Conservation (phyloP, 2,329 filamentous ascomycete species). For the Simplicillium aogashimaense region DNA sequence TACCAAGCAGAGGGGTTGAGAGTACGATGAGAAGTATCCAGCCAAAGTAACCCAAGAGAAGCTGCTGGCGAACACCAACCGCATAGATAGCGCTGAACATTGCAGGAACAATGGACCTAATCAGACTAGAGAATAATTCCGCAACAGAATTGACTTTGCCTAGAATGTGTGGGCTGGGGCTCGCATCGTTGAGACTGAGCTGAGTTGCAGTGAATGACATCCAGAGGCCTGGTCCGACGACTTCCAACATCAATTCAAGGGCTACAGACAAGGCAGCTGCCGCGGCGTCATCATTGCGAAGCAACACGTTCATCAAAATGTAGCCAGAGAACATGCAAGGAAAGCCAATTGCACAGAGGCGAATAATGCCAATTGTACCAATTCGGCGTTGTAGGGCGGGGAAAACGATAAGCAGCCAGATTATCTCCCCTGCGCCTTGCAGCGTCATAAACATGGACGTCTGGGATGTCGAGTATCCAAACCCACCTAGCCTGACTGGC, state of each 20-base stretch:
- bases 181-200: constrained; percentile 64
- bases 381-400: constrained; percentile 54
- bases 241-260: no score
- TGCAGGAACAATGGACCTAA: constrained; percentile 58
- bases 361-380: constrained; percentile 58
- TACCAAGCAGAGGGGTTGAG: no score
- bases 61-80: constrained; percentile 49
- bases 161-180: constrained; percentile 52
- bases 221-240: constrained; percentile 49
- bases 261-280: no score
- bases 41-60: constrained; percentile 47
- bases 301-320: constrained; percentile 43
- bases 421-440: constrained; percentile 55
- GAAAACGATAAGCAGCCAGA: constrained; percentile 64
- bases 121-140: constrained; percentile 47
- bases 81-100: constrained; percentile 60
- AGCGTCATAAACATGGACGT: constrained; percentile 59
- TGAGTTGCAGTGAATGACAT: constrained; percentile 66
- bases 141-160: constrained; percentile 59
- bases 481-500: constrained; percentile 50
- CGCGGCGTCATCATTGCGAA: no score
- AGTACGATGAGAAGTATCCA: no score
- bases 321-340: constrained; percentile 53
- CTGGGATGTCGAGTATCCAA: constrained; percentile 48
- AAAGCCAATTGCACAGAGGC: constrained; percentile 42